Conservation (phyloP, 1,284 basidiomycete genomes). For the Leccinum solheimii region DNA sequence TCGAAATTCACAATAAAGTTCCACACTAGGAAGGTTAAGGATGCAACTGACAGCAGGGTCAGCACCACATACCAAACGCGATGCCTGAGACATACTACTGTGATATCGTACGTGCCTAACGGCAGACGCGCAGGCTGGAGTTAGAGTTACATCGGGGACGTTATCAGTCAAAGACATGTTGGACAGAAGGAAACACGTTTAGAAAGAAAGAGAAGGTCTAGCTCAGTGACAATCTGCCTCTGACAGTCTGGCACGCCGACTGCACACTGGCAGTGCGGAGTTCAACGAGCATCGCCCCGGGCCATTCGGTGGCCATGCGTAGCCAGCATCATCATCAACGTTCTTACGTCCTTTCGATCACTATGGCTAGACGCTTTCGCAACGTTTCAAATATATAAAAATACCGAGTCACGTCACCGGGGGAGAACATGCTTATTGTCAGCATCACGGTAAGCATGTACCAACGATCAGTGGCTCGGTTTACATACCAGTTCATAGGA, state of each 20-base stretch:
- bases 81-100: conserved; percentile 21
- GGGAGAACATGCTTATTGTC: too few species aligned
- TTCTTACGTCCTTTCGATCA: conserved; percentile 1
- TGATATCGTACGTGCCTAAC: conserved; percentile 18
- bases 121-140: conserved; percentile 12
- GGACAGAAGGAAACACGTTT: conserved; percentile 2
- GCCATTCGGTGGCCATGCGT: not conserved
- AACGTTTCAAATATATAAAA: not conserved
- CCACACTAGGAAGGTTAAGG: conserved; percentile 22
- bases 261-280: not conserved
- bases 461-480: not conserved
- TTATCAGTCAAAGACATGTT: not conserved
- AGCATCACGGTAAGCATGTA: not conserved
- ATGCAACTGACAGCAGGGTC: conserved; percentile 12
- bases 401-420: not conserved
- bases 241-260: not conserved
- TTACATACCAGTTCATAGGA: not conserved
- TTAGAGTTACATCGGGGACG: not conserved
- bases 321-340: not conserved
- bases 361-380: not conserved
- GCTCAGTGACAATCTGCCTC: not conserved
- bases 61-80: conserved; percentile 19
- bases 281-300: not conserved
- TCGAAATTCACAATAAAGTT: conserved; percentile 15
- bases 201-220: not conserved